Percentiles rank a stretch among this genome's conserved stretches.
These are phyloP conservation scores for Gentiana straminea DNA, from an alignment of 257 asterid genomes.

Conservation along the genomic window DNA sequence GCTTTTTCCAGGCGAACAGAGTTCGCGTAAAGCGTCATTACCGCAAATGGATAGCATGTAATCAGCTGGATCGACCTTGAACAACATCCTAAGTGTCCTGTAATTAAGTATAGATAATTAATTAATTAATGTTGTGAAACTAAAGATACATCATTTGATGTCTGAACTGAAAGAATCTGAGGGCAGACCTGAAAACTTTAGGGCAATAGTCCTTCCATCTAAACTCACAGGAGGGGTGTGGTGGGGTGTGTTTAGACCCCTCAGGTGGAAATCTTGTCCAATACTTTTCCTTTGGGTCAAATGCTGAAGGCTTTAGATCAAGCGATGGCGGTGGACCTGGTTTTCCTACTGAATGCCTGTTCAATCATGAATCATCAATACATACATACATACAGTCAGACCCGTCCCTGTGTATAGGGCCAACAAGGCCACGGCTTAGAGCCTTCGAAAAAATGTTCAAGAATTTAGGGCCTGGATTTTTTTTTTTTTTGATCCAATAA, in stretches of 20 bases:
- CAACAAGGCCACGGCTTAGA: too few relatives aligned
- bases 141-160: too few relatives aligned
- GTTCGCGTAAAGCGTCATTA: conserved; percentile 74
- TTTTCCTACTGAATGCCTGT: conserved; percentile 88
- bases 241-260: conserved; percentile 86
- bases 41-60: conserved; percentile 97
- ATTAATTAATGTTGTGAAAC: neutral
- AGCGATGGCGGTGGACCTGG: conserved; percentile 82
- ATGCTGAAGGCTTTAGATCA: conserved; percentile 76
- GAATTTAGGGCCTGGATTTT: too few relatives aligned
- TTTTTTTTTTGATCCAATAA: too few relatives aligned
- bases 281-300: conserved; percentile 81
- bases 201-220: conserved; percentile 98
- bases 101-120: neutral
- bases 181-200: conserved; percentile 71
- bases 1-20: conserved; percentile 90
- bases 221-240: conserved; percentile 72
- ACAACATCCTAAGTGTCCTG: conserved; percentile 73
- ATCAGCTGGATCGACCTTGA: conserved; percentile 95
- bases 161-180: too few relatives aligned
- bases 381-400: neutral
- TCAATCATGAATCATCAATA: conserved; percentile 1
- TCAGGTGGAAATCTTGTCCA: conserved; percentile 95
- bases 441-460: too few relatives aligned
- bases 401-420: too few relatives aligned